Evolutionary conservation across 306 rosid species (phyloP), one percentile per base, ranked within the genome.

Genomic region (Ormosia emarginata): DNA sequence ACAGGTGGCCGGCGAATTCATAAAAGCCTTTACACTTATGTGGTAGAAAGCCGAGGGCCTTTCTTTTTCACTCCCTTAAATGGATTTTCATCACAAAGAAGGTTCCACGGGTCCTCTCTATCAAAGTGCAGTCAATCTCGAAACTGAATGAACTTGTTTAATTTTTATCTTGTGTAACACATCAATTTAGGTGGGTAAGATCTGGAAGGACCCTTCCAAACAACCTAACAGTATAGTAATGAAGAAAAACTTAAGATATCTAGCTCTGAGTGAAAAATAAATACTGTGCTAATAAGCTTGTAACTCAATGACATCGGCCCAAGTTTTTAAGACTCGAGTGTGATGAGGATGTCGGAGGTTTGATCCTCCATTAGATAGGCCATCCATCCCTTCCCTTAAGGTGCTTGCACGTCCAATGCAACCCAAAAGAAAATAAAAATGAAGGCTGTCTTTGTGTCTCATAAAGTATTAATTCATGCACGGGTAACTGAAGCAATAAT

Each of bases 91-190:
- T 58, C 39, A 74, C 32, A 59, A 30, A 13, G 47, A 17, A 62
- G 52, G 57, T 75, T 64, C 74, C 65, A 64, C 50, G 70, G 79
- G 76, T 34, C 82, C 68, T 58, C 56, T 9, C 65, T 55, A 73
- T 67, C 79, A 43, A 34, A 55, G 47, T n/a, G 65, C 59, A 70
- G 82, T 81, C 88, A 64, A 32, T 62, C 47, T 82, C 82, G 11
- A 49, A 67, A 63, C 67, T 80, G 4, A 75, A 81, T 77, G 63
- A n/a, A 83, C 12, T 17, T 47, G 81, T 62, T 81, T 63, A 44
- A 29, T 69, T 65, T 72, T 73, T 63, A 9, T 37, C 7, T 53
- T 58, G 1, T 8, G 4, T 17, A 50, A 30, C 50, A 39, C 43
- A 44, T 72, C 63, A 24, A 10, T 66, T 29, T 34, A 17, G 62